Evolutionary conservation across 2,329 filamentous ascomycete genomes (phyloP), one percentile per base, ranked within the genome.

Genomic region (Fusarium chaquense): DNA sequence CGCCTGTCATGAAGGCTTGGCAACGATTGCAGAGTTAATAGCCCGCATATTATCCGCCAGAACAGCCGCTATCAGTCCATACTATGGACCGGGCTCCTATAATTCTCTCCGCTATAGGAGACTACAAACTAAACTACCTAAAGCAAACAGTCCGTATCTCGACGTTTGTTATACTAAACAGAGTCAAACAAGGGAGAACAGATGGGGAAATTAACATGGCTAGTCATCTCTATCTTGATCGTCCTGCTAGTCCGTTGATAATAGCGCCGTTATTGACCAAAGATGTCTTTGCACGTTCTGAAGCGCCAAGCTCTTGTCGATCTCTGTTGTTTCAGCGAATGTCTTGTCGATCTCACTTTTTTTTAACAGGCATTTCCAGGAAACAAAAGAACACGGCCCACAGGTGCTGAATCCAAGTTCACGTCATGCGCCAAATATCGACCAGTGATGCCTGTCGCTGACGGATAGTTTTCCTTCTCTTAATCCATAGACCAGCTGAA

Each of bases 151-250:
- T 55, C 33, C 20, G 41, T 28, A 41, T 41, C 15, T 47, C 22
- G 43, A 44, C 24, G 30, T 33, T 53, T 41, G 22, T 15, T 20
- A 44, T 47, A 18, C 16, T 16, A 53, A 43, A 24, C 32, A 53
- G 8, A 44, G 22, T 47, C 44, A 43, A 43, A 30, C 46, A 55
- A 36, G 36, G 36, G 49, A 50, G 36, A 54, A 50, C 32, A 15
- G 22, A 45, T 41, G 32, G 66, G 65, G 64, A 75, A 69, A 75
- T 71, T 71, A 76, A 59, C 57, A 64, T 69, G 59, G 68, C 62
- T 61, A 69, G 59, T 65, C 35, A 35, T 63, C 46, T 58, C 30
- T 57, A 33, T 54, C 50, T 50, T 49, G n/a, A 20, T 30, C 9
- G 13, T 18, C 45, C 28, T 24, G 15, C n/a, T 66, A 43, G 54